phyloP scores from a whole-genome alignment of 2,329 filamentous ascomycete species.

The Tolypocladium tundrense region DNA sequence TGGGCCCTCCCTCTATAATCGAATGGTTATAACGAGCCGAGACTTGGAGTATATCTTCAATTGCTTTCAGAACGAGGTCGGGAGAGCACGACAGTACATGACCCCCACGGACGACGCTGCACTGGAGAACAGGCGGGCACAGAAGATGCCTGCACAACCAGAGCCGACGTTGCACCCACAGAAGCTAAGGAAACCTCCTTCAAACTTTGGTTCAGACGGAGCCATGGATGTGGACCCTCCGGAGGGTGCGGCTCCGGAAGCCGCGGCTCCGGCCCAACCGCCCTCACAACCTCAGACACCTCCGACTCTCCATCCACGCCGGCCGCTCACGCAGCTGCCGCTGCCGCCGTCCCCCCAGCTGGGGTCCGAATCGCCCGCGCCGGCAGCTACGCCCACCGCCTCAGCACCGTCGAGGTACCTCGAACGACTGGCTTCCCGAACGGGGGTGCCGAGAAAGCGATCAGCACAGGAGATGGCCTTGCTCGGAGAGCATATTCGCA shows the following conservation, averaged over 20 bases:
- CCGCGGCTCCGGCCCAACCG: background rate
- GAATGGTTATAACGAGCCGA: conserved; percentile 21
- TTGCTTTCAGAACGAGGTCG: conserved; percentile 22
- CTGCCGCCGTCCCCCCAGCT: conserved; percentile 7
- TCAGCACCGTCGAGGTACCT: conserved; percentile 6
- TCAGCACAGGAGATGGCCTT: conserved; percentile 12
- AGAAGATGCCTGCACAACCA: background rate
- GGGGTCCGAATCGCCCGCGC: conserved; percentile 7
- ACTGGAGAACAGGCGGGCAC: background rate
- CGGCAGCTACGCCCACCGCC: conserved; percentile 6
- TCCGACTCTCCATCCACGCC: background rate
- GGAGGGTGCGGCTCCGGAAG: background rate
- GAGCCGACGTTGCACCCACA: background rate
- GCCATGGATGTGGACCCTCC: conserved; percentile 2
- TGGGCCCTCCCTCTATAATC: conserved; percentile 17
- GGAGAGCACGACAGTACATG: conserved; percentile 5
- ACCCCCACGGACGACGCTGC: background rate
- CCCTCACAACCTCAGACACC: background rate
- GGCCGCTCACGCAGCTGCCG: background rate
- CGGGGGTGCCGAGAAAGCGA: conserved; percentile 2
- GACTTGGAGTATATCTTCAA: conserved; percentile 24
- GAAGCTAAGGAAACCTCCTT: background rate
- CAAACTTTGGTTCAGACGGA: background rate
- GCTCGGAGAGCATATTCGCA: conserved; percentile 17
- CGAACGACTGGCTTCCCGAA: background rate